Evolutionary conservation across 345 rosid species (phyloP).

Genomic region (Cardamine chenopodiifolia): DNA sequence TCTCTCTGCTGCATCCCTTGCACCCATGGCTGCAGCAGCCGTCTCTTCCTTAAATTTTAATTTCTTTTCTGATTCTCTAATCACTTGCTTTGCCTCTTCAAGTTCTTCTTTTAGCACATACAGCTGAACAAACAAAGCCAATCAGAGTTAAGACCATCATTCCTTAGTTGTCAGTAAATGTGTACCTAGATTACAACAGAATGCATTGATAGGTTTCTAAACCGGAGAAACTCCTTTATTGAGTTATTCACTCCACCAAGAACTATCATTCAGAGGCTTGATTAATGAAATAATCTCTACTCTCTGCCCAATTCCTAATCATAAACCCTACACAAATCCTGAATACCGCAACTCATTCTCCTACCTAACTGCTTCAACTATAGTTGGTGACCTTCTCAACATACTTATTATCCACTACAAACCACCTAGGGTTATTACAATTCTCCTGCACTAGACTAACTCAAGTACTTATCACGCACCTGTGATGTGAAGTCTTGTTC

Average conservation of each 20-base stretch:
- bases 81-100: slow-evolving; percentile 77
- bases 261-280: not conserved
- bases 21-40: slow-evolving; percentile 95
- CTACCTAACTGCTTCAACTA: slow-evolving; percentile 3
- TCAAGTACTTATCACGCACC: slow-evolving; percentile 47
- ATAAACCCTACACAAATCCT: not conserved
- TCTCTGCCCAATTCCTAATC: not conserved
- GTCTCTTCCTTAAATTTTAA: slow-evolving; percentile 95
- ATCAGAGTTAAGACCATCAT: slow-evolving; percentile 14
- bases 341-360: not conserved
- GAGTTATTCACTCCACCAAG: not conserved
- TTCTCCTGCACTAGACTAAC: slow-evolving; percentile 12
- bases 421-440: slow-evolving; percentile 20
- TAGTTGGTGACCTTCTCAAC: not conserved
- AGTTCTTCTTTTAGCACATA: slow-evolving; percentile 72
- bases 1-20: slow-evolving; percentile 98
- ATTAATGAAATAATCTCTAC: not conserved
- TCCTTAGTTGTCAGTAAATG: not conserved
- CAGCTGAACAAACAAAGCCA: slow-evolving; percentile 52
- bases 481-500: slow-evolving; percentile 76
- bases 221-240: not conserved
- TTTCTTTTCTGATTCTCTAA: slow-evolving; percentile 84
- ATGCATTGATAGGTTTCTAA: not conserved
- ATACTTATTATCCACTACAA: not conserved
- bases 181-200: not conserved